phyloP scores from a whole-genome alignment of 31 red algal genomes.

The Odonthalia washingtoniensis region DNA sequence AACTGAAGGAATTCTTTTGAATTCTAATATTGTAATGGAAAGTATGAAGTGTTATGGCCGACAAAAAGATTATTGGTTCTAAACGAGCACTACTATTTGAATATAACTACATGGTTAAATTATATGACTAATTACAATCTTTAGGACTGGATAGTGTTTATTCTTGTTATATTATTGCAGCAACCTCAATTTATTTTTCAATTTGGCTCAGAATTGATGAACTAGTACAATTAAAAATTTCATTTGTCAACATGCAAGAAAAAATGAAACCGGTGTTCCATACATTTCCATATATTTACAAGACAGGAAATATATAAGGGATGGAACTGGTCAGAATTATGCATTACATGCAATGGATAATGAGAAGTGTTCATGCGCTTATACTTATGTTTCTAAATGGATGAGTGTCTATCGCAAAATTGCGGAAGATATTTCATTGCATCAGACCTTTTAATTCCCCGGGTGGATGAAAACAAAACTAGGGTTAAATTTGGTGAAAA shows the following conservation, averaged over 20 bases:
- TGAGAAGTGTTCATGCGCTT: not conserved
- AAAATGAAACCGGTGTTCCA: not conserved
- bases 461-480: not conserved
- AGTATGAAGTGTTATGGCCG: not conserved
- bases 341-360: not conserved
- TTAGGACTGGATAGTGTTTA: not conserved
- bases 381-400: not conserved
- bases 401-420: not conserved
- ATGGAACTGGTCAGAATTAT: not conserved
- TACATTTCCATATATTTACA: conserved; percentile 1
- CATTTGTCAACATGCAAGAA: not conserved
- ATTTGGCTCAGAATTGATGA: conserved; percentile 28
- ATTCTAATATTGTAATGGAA: not conserved
- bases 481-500: not conserved
- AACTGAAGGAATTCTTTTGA: not conserved
- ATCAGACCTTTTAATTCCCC: not conserved
- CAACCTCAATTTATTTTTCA: conserved; percentile 3
- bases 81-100: not conserved
- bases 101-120: not conserved
- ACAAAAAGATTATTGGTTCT: not conserved
- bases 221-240: not conserved
- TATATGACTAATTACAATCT: not conserved
- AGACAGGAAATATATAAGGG: not conserved
- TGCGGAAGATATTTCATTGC: not conserved
- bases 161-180: not conserved